Conservation (phyloP, 2,329 filamentous ascomycete species). For the Paecilomyces dactylethromorphus region DNA sequence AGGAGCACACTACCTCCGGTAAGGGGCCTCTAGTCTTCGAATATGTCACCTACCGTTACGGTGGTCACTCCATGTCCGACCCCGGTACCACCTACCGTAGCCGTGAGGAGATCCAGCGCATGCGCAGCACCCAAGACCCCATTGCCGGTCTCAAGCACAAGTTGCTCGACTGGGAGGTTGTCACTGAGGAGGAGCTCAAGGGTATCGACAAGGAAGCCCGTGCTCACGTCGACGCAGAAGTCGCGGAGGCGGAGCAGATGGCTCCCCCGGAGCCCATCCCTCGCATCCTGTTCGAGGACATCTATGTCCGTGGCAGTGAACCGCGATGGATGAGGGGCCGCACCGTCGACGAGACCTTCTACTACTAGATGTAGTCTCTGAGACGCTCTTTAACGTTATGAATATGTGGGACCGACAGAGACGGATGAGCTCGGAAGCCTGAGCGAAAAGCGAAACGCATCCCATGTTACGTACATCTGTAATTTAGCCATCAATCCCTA, state of each 20-base stretch:
- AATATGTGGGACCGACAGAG: not conserved
- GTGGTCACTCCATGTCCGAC: slow-evolving; percentile 99
- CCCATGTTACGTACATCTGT: not conserved
- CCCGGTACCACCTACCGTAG: slow-evolving; percentile 98
- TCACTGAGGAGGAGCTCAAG: slow-evolving; percentile 93
- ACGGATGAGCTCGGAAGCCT: not conserved
- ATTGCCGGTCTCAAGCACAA: slow-evolving; percentile 98
- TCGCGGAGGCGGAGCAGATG: slow-evolving; percentile 87
- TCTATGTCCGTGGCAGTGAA: slow-evolving; percentile 85
- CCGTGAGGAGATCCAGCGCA: slow-evolving; percentile 98
- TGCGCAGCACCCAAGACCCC: slow-evolving; percentile 97
- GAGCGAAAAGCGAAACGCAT: not conserved
- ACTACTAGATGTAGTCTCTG: slow-evolving; percentile 45
- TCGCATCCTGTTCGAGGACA: slow-evolving; percentile 90
- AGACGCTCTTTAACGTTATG: not conserved
- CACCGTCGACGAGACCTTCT: slow-evolving; percentile 88
- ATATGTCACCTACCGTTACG: slow-evolving; percentile 99
- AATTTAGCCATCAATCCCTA: not conserved
- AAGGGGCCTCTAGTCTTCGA: slow-evolving; percentile 95
- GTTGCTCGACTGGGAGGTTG: slow-evolving; percentile 90
- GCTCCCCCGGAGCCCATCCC: slow-evolving; percentile 66
- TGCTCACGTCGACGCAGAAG: slow-evolving; percentile 78
- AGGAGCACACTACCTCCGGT: slow-evolving; percentile 73
- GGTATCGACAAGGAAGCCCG: slow-evolving; percentile 89
- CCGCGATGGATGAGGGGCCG: slow-evolving; percentile 82